phyloP scores from a whole-genome alignment of 805 yeast genomes.

The Cyberlindnera meyerae region DNA sequence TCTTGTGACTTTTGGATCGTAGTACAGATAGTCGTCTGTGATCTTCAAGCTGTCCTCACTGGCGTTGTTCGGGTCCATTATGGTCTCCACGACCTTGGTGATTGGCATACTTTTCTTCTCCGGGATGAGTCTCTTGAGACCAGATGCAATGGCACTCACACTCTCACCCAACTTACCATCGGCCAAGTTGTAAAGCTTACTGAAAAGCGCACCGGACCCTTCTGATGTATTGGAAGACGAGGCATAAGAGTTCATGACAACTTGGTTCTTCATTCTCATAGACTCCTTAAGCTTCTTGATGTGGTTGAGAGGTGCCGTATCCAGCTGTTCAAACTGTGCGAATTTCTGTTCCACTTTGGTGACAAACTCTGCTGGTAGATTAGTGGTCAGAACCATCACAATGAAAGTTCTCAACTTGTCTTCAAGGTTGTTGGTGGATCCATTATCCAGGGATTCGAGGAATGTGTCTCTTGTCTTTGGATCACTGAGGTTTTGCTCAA shows the following conservation, averaged over 20 bases:
- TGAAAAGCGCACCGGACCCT: conserved; percentile 51
- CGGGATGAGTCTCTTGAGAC: conserved; percentile 81
- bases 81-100: conserved; percentile 85
- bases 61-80: conserved; percentile 76
- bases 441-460: conserved; percentile 48
- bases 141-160: conserved; percentile 81
- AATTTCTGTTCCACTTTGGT: conserved; percentile 62
- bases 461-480: conserved; percentile 50
- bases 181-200: conserved; percentile 72
- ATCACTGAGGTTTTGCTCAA: conserved; percentile 78
- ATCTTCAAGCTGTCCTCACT: conserved; percentile 58
- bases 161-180: conserved; percentile 86
- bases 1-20: conserved; percentile 81
- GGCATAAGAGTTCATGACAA: conserved; percentile 27
- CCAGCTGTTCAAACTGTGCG: conserved; percentile 46
- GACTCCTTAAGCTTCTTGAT: conserved; percentile 78
- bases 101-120: conserved; percentile 85
- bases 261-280: conserved; percentile 47
- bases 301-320: conserved; percentile 62
- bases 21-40: conserved; percentile 85
- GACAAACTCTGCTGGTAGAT: conserved; percentile 45
- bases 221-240: conserved; percentile 23
- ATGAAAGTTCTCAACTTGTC: conserved; percentile 89
- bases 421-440: conserved; percentile 54
- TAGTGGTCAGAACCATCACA: conserved; percentile 59